These are phyloP conservation scores for Chlamydomonas sphaeroides DNA, from an alignment of 139 green algal species.

Conservation along the genomic window DNA sequence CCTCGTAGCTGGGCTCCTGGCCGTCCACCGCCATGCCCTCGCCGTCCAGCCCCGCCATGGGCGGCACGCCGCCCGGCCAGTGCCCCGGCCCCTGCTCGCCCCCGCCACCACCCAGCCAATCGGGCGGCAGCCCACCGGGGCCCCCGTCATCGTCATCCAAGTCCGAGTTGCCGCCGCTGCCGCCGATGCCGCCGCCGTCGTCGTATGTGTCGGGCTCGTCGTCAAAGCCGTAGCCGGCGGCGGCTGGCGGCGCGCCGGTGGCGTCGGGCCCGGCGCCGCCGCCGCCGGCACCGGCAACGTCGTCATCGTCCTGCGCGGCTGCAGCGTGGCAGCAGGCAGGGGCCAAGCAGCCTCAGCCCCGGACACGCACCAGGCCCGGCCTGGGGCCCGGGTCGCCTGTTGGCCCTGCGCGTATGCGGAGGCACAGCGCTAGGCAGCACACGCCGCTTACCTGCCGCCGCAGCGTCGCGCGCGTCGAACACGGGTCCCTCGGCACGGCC, in stretches of 20 bases:
- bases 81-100: neutral
- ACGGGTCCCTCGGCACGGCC: constrained; percentile 2
- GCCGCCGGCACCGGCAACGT: neutral
- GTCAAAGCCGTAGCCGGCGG: neutral
- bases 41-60: neutral
- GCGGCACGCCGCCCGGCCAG: neutral
- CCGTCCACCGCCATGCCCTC: neutral
- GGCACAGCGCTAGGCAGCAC: too few species aligned
- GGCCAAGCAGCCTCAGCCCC: too few species aligned
- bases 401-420: too few species aligned
- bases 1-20: constrained; percentile 59
- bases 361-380: too few species aligned
- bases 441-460: constrained; percentile 40
- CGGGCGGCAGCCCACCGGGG: too few species aligned
- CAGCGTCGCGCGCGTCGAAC: constrained; percentile 52
- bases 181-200: neutral
- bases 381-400: too few species aligned
- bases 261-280: neutral
- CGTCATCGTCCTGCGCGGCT: neutral
- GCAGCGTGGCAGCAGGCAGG: too few species aligned
- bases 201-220: neutral
- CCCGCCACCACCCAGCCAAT: too few species aligned
- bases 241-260: neutral
- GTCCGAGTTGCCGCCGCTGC: neutral
- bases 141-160: constrained; percentile 24